A percentile compares a stretch with the other conserved stretches of the same genome.
Conservation (phyloP, 305 asterid species). For the Rubia peregrina region DNA sequence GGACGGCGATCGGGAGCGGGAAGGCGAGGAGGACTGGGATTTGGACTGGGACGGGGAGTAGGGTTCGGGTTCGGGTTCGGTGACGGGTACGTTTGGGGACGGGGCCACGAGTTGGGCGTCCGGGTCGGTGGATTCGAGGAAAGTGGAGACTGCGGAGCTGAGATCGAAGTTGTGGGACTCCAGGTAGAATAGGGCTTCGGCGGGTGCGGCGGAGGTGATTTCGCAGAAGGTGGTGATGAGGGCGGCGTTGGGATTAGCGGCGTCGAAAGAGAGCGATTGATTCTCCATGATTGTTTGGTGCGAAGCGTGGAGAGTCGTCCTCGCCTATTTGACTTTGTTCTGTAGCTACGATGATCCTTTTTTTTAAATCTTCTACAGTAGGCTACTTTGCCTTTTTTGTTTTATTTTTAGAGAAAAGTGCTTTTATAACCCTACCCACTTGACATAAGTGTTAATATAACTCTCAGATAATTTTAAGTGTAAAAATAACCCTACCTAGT, state of each 20-base stretch:
- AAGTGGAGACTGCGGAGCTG: conserved; percentile 81
- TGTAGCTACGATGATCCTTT: too few species aligned
- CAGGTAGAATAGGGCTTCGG: conserved; percentile 71
- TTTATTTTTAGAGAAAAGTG: too few species aligned
- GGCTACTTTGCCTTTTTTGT: too few species aligned
- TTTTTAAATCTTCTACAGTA: too few species aligned
- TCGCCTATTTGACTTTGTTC: neutral
- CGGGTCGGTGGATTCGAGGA: conserved; percentile 43
- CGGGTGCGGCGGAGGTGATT: conserved; percentile 53
- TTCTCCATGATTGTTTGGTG: conserved; percentile 1
- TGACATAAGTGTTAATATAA: too few species aligned
- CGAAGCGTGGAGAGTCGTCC: neutral
- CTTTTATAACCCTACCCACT: too few species aligned
- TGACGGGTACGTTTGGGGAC: neutral
- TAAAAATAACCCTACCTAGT: too few species aligned
- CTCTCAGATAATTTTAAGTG: too few species aligned
- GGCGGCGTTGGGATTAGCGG: conserved; percentile 3
- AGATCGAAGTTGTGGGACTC: conserved; percentile 81
- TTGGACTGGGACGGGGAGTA: conserved; percentile 32
- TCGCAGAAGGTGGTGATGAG: conserved; percentile 59
- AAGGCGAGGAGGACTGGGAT: conserved; percentile 36
- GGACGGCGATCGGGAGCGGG: conserved; percentile 72
- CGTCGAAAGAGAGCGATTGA: conserved; percentile 1
- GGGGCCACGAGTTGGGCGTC: conserved; percentile 10
- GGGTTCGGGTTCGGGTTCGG: conserved; percentile 23